These are phyloP conservation scores for Neonectria ditissima DNA, from an alignment of 2,329 filamentous ascomycete genomes.

Conservation along the genomic window DNA sequence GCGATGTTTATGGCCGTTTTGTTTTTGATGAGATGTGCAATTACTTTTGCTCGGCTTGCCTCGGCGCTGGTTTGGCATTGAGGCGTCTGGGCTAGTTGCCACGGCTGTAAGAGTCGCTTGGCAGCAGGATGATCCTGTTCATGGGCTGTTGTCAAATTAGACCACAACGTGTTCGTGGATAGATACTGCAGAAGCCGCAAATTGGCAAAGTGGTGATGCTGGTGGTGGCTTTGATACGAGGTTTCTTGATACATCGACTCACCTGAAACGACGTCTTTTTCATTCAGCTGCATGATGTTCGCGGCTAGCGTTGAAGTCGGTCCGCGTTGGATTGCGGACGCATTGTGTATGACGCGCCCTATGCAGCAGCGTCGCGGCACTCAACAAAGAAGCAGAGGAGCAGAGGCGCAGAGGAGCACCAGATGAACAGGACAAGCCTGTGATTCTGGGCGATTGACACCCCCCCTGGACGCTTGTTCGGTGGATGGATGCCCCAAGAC, in stretches of 20 bases:
- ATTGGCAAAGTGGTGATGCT: slow-evolving; percentile 6
- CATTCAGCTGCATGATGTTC: slow-evolving; percentile 40
- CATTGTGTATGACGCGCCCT: slow-evolving; percentile 38
- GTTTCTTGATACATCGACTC: slow-evolving; percentile 30
- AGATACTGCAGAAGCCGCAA: not conserved
- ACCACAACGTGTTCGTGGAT: not conserved
- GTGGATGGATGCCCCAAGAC: slow-evolving; percentile 29
- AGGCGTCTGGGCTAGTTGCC: not conserved
- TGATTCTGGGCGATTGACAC: not conserved
- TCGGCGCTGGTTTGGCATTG: not conserved
- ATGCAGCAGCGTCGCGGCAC: slow-evolving; percentile 29
- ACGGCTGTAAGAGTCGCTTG: not conserved
- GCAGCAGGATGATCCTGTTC: slow-evolving; percentile 9
- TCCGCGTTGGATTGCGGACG: slow-evolving; percentile 25
- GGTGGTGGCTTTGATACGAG: slow-evolving; percentile 15
- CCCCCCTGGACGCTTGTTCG: slow-evolving; percentile 1
- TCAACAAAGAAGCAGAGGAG: not conserved
- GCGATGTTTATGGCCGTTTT: slow-evolving; percentile 3
- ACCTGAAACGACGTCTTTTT: slow-evolving; percentile 44
- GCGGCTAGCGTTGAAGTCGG: slow-evolving; percentile 34
- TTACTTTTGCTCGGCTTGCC: slow-evolving; percentile 2
- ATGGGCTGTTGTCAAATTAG: slow-evolving; percentile 4
- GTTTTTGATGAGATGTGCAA: slow-evolving; percentile 8
- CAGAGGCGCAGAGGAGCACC: not conserved
- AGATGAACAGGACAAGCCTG: not conserved